phyloP scores from a whole-genome alignment of 805 yeast species.

The Brettanomyces custersianus region DNA sequence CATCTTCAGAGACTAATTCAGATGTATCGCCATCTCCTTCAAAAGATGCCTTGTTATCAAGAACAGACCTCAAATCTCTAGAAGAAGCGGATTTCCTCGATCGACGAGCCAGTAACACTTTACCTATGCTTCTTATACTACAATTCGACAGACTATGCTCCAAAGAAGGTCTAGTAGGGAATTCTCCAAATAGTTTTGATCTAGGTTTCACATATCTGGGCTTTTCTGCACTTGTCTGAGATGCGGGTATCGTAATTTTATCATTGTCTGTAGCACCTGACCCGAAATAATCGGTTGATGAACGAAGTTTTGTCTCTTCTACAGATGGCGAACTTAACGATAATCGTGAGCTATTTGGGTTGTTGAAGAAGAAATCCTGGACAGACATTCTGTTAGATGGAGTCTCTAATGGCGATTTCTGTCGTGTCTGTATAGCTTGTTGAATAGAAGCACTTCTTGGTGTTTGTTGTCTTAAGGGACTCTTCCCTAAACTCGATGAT shows the following conservation, averaged over 20 bases:
- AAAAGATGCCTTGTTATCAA: neutral
- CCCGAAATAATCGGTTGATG: slow-evolving; percentile 5
- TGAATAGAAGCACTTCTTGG: no score
- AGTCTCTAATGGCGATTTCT: neutral
- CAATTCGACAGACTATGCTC: neutral
- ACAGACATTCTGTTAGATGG: slow-evolving; percentile 29
- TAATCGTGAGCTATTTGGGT: slow-evolving; percentile 16
- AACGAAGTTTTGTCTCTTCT: slow-evolving; percentile 4
- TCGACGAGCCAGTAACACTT: neutral
- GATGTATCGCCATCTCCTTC: slow-evolving; percentile 3
- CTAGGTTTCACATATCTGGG: neutral
- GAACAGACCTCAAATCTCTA: neutral
- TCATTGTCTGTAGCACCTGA: neutral
- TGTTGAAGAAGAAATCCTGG: slow-evolving; percentile 43
- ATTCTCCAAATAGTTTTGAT: neutral
- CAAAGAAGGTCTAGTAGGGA: neutral
- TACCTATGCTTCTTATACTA: neutral
- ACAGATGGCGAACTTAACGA: slow-evolving; percentile 9
- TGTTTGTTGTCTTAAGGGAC: slow-evolving; percentile 3
- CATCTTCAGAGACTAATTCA: neutral
- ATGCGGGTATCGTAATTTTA: no score
- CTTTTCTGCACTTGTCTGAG: no score
- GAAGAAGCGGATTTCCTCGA: neutral
- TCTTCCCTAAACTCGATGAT: neutral
- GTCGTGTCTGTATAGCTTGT: no score